Conservation (phyloP, 2,329 filamentous ascomycete genomes). For the Alternaria postmessia region DNA sequence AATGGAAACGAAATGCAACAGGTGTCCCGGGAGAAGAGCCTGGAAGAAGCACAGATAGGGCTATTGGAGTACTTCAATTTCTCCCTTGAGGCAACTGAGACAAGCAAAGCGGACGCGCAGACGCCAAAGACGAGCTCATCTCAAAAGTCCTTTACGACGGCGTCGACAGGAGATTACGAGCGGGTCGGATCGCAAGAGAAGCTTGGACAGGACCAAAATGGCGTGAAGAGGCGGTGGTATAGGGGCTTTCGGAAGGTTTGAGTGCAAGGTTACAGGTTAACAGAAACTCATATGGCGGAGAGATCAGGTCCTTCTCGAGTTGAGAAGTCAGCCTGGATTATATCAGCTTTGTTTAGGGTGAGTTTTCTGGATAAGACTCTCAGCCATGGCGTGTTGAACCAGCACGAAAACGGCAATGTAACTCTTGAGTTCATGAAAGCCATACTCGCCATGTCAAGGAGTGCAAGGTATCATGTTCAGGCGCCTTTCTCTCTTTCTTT, state of each 20-base stretch:
- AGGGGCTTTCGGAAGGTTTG: conserved; percentile 12
- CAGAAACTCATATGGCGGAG: no score
- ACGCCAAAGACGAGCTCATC: background rate
- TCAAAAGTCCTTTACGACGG: conserved; percentile 2
- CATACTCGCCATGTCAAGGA: background rate
- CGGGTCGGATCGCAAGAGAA: background rate
- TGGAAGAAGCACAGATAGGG: background rate
- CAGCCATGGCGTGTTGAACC: background rate
- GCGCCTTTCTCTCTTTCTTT: no score
- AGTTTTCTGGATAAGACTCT: background rate
- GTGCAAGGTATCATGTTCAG: background rate
- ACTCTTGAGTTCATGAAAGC: fast-evolving
- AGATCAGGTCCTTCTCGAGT: background rate
- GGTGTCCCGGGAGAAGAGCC: background rate
- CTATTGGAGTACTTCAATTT: background rate
- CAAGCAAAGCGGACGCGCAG: background rate
- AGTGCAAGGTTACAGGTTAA: background rate
- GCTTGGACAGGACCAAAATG: conserved; percentile 12
- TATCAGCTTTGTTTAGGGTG: no score
- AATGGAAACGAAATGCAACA: background rate
- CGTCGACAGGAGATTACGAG: conserved; percentile 10
- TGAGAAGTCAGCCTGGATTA: background rate
- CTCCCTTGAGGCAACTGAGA: fast-evolving
- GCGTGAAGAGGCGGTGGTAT: conserved; percentile 21
- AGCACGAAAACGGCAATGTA: background rate